A percentile compares a stretch with the other conserved stretches of the same genome.
These are phyloP conservation scores for Aspergillus floridensis DNA, from an alignment of 2,329 filamentous ascomycete species.

Conservation along the genomic window DNA sequence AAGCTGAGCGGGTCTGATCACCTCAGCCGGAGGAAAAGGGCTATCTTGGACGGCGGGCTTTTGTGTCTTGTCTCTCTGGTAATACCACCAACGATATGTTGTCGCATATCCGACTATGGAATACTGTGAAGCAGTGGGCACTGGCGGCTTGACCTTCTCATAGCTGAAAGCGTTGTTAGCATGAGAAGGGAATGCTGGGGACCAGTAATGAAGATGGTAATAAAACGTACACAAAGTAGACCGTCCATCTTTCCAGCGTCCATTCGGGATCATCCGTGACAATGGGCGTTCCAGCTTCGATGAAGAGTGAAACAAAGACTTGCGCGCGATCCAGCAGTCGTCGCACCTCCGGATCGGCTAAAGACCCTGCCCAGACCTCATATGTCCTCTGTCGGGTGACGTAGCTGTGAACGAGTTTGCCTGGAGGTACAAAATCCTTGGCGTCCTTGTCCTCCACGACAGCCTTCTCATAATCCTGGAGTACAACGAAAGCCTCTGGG, in stretches of 20 bases:
- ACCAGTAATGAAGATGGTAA: neutral
- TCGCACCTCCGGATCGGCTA: conserved; percentile 67
- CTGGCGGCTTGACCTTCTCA: conserved; percentile 51
- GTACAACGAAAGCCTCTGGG: conserved; percentile 65
- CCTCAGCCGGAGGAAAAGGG: conserved; percentile 42
- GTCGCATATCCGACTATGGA: conserved; percentile 86
- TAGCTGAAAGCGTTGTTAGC: conserved; percentile 41
- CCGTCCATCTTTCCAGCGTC: conserved; percentile 77
- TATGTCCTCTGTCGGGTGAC: conserved; percentile 62
- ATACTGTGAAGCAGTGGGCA: conserved; percentile 60
- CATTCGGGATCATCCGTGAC: conserved; percentile 69
- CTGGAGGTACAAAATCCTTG: conserved; percentile 67
- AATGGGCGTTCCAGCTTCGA: conserved; percentile 85
- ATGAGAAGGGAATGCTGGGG: neutral
- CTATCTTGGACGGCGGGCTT: conserved; percentile 45
- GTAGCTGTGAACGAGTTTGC: conserved; percentile 66
- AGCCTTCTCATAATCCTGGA: conserved; percentile 60
- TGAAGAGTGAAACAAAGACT: conserved; percentile 79
- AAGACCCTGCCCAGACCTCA: conserved; percentile 78
- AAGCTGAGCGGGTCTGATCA: conserved; percentile 56
- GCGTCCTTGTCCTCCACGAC: conserved; percentile 46
- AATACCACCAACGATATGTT: conserved; percentile 78
- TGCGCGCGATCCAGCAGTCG: conserved; percentile 77
- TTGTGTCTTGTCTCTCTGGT: conserved; percentile 37
- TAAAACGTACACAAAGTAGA: conserved; percentile 73